These are phyloP conservation scores for Ascodesmis nigricans DNA, from an alignment of 495 filamentous ascomycete species.

Conservation along the genomic window DNA sequence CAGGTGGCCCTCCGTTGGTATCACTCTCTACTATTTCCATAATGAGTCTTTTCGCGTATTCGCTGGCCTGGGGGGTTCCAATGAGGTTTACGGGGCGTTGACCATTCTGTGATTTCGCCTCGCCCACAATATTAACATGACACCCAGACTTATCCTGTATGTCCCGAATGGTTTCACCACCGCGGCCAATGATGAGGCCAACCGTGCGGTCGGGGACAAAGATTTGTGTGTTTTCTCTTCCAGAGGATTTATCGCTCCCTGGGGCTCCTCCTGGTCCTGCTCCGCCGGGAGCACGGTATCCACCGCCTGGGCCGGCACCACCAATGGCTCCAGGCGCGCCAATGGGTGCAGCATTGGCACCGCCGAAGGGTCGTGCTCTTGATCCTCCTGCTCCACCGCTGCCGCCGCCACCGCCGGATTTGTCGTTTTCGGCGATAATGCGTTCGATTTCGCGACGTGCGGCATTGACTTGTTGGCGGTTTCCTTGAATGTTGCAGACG, in stretches of 20 bases:
- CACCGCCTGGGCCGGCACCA: slow-evolving; percentile 2
- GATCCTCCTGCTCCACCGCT: slow-evolving; percentile 18
- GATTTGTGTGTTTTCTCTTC: slow-evolving; percentile 53
- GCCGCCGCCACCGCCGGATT: slow-evolving; percentile 31
- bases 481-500: slow-evolving; percentile 56
- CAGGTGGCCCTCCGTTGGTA: slow-evolving; percentile 32
- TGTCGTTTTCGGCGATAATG: slow-evolving; percentile 55
- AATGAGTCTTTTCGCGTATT: slow-evolving; percentile 52
- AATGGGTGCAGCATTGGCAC: slow-evolving; percentile 19
- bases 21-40: slow-evolving; percentile 77
- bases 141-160: slow-evolving; percentile 66
- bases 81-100: slow-evolving; percentile 69
- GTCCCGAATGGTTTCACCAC: slow-evolving; percentile 73
- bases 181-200: slow-evolving; percentile 63
- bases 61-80: slow-evolving; percentile 41
- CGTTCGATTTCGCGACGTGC: slow-evolving; percentile 54
- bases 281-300: too few relatives aligned
- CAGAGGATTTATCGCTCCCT: too few relatives aligned
- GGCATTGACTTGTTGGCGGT: slow-evolving; percentile 37
- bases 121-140: slow-evolving; percentile 72
- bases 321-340: slow-evolving; percentile 7
- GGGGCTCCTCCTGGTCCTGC: too few relatives aligned
- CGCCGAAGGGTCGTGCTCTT: slow-evolving; percentile 11
- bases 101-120: slow-evolving; percentile 66
- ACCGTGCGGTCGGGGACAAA: slow-evolving; percentile 82